Evolutionary conservation across 345 rosid genomes (phyloP).

Genomic region (Boechera divaricarpa): DNA sequence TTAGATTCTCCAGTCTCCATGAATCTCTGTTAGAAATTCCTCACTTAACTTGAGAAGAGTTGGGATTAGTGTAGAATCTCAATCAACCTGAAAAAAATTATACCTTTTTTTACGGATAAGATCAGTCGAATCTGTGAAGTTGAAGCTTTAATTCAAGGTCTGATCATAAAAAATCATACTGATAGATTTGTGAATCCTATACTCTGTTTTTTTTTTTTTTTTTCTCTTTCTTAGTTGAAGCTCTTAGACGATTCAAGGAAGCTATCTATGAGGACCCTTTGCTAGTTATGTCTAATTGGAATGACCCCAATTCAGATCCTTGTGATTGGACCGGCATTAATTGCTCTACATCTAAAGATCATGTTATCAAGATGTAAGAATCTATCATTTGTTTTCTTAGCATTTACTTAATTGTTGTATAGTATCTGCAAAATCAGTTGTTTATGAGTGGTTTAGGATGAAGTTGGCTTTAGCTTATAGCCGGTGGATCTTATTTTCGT

Average conservation of each 20-base stretch:
- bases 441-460: not conserved
- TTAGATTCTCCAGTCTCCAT: constrained; percentile 17
- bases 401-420: not conserved
- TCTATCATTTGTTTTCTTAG: not conserved
- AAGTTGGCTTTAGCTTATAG: constrained; percentile 7
- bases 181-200: constrained; percentile 19
- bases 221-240: constrained; percentile 55
- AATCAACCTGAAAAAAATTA: not conserved
- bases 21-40: not conserved
- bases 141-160: constrained; percentile 3
- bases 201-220: constrained; percentile 1
- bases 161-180: constrained; percentile 12
- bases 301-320: constrained; percentile 79
- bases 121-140: constrained; percentile 39
- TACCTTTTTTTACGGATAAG: not conserved
- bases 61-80: constrained; percentile 20
- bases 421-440: not conserved
- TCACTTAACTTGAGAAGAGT: not conserved
- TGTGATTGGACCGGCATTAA: constrained; percentile 82
- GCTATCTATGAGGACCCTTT: constrained; percentile 87
- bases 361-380: constrained; percentile 83
- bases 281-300: constrained; percentile 80
- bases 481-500: constrained; percentile 28
- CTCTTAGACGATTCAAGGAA: constrained; percentile 80
- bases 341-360: constrained; percentile 64